These are phyloP conservation scores for Didymella lethalis DNA, from an alignment of 2,329 filamentous ascomycete genomes.

Conservation along the genomic window DNA sequence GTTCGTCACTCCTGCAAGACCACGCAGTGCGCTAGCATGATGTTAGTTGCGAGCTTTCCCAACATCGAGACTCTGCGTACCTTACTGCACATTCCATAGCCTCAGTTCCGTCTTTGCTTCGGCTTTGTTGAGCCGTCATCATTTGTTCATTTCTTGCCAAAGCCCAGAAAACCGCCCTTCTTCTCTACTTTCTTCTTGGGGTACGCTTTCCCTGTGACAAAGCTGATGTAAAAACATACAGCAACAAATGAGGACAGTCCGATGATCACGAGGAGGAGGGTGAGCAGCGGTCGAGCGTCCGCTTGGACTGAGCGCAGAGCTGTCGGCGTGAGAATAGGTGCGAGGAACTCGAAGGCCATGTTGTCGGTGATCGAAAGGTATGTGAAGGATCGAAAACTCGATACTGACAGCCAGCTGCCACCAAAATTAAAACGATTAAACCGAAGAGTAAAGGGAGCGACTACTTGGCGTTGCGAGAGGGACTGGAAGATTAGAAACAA, in stretches of 20 bases:
- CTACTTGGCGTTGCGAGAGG: conserved; percentile 18
- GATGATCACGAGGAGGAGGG: conserved; percentile 79
- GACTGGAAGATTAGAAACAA: conserved; percentile 16
- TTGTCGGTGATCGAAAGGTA: conserved; percentile 10
- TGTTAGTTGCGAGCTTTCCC: neutral
- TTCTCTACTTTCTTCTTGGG: conserved; percentile 40
- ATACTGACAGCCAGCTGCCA: conserved; percentile 37
- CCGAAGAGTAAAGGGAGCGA: conserved; percentile 21
- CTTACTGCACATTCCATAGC: neutral
- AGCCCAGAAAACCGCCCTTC: conserved; percentile 35
- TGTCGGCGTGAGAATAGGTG: conserved; percentile 43
- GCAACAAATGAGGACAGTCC: conserved; percentile 61
- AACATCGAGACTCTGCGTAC: neutral
- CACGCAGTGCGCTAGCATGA: neutral
- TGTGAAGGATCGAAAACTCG: neutral
- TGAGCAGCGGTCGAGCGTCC: conserved; percentile 82
- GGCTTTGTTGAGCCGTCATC: neutral
- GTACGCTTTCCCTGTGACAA: conserved; percentile 41
- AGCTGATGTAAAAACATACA: conserved; percentile 41
- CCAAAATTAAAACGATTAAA: conserved; percentile 17
- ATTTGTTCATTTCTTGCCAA: conserved; percentile 29
- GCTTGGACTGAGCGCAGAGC: conserved; percentile 45
- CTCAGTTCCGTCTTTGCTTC: neutral
- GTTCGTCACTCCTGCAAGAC: conserved; percentile 2
- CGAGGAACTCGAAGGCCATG: conserved; percentile 43